A percentile compares a stretch with the other conserved stretches of the same genome.
Conservation (phyloP, 1,139 yeast species). For the Meyerozyma carpophila region DNA sequence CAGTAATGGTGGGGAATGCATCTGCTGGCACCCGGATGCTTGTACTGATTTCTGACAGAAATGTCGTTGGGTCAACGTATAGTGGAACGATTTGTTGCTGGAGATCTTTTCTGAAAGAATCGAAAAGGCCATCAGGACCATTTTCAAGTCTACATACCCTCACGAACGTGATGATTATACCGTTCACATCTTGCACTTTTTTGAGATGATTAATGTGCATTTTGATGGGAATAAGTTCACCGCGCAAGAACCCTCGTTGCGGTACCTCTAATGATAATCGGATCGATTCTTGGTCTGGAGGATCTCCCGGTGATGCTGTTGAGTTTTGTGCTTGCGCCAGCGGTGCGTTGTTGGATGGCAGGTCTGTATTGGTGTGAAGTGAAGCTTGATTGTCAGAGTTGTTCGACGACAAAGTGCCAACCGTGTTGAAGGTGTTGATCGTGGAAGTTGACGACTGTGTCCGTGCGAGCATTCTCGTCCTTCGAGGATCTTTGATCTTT, state of each 20-base stretch:
- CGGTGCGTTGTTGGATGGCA: neutral
- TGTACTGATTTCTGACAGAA: constrained; percentile 55
- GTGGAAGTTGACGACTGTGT: constrained; percentile 53
- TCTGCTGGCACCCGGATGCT: constrained; percentile 75
- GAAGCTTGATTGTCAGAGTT: constrained; percentile 21
- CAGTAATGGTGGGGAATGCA: constrained; percentile 77
- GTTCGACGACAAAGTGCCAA: constrained; percentile 30
- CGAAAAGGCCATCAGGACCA: constrained; percentile 59
- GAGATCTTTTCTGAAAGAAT: constrained; percentile 79
- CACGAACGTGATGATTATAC: constrained; percentile 74
- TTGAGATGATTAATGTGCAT: constrained; percentile 64
- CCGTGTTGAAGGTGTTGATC: constrained; percentile 30
- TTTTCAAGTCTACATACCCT: constrained; percentile 74
- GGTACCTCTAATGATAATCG: constrained; percentile 57
- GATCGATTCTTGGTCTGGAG: constrained; percentile 27
- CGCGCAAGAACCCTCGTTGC: constrained; percentile 68
- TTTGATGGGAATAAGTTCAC: constrained; percentile 72
- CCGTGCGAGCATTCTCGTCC: constrained; percentile 24
- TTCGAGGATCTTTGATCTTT: constrained; percentile 47
- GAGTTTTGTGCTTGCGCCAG: constrained; percentile 2
- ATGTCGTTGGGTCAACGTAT: constrained; percentile 66
- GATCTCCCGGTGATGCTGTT: constrained; percentile 1
- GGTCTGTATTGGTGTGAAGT: constrained; percentile 2
- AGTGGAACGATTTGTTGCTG: constrained; percentile 75
- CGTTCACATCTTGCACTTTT: constrained; percentile 65